Conservation (phyloP, 768 basidiomycete species). For the Symmetrospora coprosmae region DNA sequence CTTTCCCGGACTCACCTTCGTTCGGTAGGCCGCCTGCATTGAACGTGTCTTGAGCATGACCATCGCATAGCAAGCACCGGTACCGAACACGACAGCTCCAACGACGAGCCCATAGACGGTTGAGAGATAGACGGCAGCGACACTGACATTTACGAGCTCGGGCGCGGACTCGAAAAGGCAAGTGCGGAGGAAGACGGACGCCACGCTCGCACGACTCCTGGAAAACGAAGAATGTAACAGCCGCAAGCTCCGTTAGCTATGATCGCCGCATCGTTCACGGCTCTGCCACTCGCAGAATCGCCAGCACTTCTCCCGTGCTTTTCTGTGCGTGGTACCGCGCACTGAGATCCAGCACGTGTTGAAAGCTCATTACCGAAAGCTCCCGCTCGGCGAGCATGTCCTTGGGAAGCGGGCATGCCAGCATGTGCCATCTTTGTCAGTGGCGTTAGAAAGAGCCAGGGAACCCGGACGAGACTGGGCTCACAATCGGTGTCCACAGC, state of each 20-base stretch:
- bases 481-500: not conserved
- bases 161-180: not conserved
- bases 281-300: not conserved
- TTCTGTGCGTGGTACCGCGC: not conserved
- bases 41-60: not conserved
- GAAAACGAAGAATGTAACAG: not conserved
- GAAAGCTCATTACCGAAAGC: not conserved
- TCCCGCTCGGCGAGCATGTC: not conserved
- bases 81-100: not conserved
- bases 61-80: not conserved
- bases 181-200: not conserved
- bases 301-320: not conserved
- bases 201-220: not conserved
- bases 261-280: not conserved
- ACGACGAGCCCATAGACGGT: not conserved
- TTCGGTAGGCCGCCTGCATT: not conserved
- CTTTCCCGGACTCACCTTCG: not conserved
- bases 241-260: too few relatives aligned
- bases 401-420: too few relatives aligned
- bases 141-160: not conserved
- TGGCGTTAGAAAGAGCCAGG: too few relatives aligned
- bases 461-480: not conserved
- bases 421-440: too few relatives aligned
- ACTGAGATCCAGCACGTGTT: not conserved
- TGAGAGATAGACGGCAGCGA: not conserved